A percentile compares a stretch with the other conserved stretches of the same genome.
These are phyloP conservation scores for Holtermanniella nyarrowii DNA, from an alignment of 768 basidiomycete species.

Conservation along the genomic window DNA sequence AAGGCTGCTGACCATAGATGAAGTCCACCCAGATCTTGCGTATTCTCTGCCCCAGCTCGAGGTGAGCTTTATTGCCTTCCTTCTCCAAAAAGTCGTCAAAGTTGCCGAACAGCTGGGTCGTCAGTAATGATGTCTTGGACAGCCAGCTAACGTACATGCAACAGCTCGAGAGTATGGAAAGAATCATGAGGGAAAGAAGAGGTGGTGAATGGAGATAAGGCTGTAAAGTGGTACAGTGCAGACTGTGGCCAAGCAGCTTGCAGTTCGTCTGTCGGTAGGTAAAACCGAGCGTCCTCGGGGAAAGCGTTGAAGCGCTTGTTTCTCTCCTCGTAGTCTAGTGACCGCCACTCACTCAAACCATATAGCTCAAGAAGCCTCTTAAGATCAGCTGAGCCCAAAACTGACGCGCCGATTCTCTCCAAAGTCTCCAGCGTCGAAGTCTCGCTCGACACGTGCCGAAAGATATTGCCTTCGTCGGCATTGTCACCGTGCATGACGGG, in stretches of 20 bases:
- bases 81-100: conserved; percentile 1
- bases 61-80: background rate
- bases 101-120: conserved; percentile 4
- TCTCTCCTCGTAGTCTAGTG: background rate
- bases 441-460: background rate
- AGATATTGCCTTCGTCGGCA: conserved; percentile 7
- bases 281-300: conserved; percentile 8
- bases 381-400: background rate
- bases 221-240: conserved; percentile 2
- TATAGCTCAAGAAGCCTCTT: background rate
- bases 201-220: conserved; percentile 1
- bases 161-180: conserved; percentile 5
- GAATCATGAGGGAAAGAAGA: background rate
- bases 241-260: background rate
- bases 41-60: background rate
- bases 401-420: background rate
- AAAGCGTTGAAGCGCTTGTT: background rate
- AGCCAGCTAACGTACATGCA: conserved; percentile 1
- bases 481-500: conserved; percentile 8
- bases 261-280: conserved; percentile 3
- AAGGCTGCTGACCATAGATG: conserved; percentile 4
- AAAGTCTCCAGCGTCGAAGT: background rate
- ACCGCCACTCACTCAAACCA: background rate
- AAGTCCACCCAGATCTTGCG: conserved; percentile 1
- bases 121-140: background rate